phyloP scores from a whole-genome alignment of 1,284 basidiomycete genomes.

The Sanghuangporus sanghuang region DNA sequence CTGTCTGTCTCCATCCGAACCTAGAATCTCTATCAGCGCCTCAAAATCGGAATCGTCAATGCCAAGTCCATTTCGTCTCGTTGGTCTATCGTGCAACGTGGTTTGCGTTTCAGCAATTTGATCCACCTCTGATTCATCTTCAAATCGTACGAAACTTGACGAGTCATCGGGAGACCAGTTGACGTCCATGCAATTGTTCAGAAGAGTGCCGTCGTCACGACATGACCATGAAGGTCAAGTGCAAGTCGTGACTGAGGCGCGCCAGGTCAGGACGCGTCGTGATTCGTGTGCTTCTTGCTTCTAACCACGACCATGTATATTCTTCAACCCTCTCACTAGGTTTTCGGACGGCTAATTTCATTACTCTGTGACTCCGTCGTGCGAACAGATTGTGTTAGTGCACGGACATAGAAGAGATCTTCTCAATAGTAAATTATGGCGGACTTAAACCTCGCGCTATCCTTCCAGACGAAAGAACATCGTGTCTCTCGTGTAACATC shows the following conservation, averaged over 20 bases:
- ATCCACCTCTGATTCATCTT: neutral
- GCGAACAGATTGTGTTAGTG: neutral
- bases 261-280: neutral
- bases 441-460: neutral
- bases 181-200: slow-evolving; percentile 6
- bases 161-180: slow-evolving; percentile 8
- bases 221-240: neutral
- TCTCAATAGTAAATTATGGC: neutral
- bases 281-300: neutral
- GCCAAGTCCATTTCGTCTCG: neutral
- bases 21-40: slow-evolving; percentile 9
- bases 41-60: slow-evolving; percentile 15
- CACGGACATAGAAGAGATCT: neutral
- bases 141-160: neutral
- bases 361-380: too few species aligned
- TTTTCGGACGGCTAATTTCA: too few species aligned
- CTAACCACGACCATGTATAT: neutral
- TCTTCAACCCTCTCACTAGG: neutral
- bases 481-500: neutral
- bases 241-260: neutral
- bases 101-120: neutral
- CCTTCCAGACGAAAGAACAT: neutral
- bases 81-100: neutral
- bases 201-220: neutral
- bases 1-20: slow-evolving; percentile 1